phyloP scores from a whole-genome alignment of 768 basidiomycete species.

The Pleurotus ostreatus region DNA sequence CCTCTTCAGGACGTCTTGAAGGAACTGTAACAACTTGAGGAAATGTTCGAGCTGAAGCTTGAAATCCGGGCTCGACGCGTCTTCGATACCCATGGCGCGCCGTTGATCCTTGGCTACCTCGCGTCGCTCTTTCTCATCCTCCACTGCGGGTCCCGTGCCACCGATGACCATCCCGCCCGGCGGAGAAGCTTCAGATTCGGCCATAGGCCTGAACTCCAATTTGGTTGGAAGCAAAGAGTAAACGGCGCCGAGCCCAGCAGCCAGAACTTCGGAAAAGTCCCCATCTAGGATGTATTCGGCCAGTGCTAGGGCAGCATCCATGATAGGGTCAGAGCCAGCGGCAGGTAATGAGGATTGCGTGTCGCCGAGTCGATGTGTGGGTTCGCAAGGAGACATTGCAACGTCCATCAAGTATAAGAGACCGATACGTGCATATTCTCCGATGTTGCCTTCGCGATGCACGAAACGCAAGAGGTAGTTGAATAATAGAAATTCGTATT shows the following conservation, averaged over 20 bases:
- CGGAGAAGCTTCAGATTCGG: slow-evolving; percentile 30
- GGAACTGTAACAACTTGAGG: slow-evolving; percentile 85
- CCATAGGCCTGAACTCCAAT: slow-evolving; percentile 59
- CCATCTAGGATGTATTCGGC: slow-evolving; percentile 94
- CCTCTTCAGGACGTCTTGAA: slow-evolving; percentile 82
- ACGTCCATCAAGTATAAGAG: slow-evolving; percentile 94
- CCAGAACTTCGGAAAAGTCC: slow-evolving; percentile 98
- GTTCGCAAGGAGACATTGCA: slow-evolving; percentile 79
- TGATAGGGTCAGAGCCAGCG: slow-evolving; percentile 58
- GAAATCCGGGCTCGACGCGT: slow-evolving; percentile 73
- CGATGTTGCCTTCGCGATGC: slow-evolving; percentile 90
- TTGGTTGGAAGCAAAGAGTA: slow-evolving; percentile 90
- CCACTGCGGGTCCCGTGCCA: slow-evolving; percentile 47
- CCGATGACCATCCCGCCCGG: slow-evolving; percentile 73
- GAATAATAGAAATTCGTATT: slow-evolving; percentile 95
- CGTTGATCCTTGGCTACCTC: slow-evolving; percentile 47
- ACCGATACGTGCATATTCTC: slow-evolving; percentile 90
- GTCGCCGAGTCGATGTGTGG: slow-evolving; percentile 36
- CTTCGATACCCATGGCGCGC: slow-evolving; percentile 66
- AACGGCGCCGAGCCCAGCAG: slow-evolving; percentile 87
- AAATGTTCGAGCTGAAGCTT: slow-evolving; percentile 81
- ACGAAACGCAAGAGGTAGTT: slow-evolving; percentile 94
- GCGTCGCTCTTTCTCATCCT: slow-evolving; percentile 49
- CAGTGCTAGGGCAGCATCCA: slow-evolving; percentile 81
- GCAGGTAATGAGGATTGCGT: slow-evolving; percentile 24